Percentiles rank a stretch among this genome's conserved stretches.
phyloP scores from a whole-genome alignment of 2,329 filamentous ascomycete genomes.

The Beauveria asiatica region DNA sequence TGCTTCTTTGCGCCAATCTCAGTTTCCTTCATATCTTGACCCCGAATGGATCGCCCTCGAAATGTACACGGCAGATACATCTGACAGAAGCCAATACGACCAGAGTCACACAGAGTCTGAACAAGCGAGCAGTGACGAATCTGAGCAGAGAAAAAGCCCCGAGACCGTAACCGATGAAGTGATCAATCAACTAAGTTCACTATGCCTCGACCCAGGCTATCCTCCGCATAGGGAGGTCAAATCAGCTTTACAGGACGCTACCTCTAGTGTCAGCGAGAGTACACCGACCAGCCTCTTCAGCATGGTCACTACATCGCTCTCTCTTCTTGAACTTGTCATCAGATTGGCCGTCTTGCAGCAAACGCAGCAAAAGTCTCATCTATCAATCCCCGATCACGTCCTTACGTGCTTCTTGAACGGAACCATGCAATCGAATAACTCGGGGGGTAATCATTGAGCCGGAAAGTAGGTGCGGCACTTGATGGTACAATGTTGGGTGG shows the following conservation, averaged over 20 bases:
- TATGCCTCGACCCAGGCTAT: neutral
- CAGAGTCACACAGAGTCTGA: conserved; percentile 14
- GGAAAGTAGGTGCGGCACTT: neutral
- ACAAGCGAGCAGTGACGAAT: conserved; percentile 38
- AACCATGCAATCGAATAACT: neutral
- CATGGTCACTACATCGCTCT: conserved; percentile 49
- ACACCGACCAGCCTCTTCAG: conserved; percentile 30
- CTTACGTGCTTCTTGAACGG: conserved; percentile 69
- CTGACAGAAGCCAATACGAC: conserved; percentile 38
- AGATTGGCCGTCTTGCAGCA: conserved; percentile 82
- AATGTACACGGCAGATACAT: conserved; percentile 44
- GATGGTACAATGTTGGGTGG: neutral
- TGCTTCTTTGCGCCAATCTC: conserved; percentile 21
- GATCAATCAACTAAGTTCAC: neutral
- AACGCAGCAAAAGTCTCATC: conserved; percentile 80
- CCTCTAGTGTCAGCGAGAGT: neutral
- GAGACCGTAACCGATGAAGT: conserved; percentile 3
- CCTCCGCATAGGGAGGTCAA: neutral
- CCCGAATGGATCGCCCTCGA: conserved; percentile 89
- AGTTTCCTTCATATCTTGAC: conserved; percentile 43
- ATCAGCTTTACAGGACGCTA: neutral
- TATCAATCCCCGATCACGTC: conserved; percentile 84
- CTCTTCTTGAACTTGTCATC: conserved; percentile 80
- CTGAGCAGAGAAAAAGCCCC: conserved; percentile 26
- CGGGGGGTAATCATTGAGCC: neutral